Conservation (phyloP, 2,329 filamentous ascomycete species). For the Stagonosporopsis tanaceti region DNA sequence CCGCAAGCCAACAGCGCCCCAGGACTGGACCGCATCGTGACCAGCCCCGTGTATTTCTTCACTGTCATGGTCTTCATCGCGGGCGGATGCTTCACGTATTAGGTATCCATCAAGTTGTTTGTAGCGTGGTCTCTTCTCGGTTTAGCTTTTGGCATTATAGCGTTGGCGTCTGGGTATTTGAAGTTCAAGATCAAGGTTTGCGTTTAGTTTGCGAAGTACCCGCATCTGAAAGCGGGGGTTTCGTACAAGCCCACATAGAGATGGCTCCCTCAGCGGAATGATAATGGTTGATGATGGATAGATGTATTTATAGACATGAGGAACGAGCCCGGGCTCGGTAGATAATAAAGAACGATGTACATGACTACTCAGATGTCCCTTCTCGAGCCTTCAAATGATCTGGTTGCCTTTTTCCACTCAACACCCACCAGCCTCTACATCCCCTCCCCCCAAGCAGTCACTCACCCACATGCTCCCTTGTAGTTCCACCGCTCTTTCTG, state of each 20-base stretch:
- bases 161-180: slow-evolving; percentile 13
- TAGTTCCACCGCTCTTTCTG: too few species aligned
- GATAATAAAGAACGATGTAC: slow-evolving; percentile 10
- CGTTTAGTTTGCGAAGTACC: neutral
- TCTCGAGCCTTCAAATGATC: too few species aligned
- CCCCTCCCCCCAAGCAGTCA: too few species aligned
- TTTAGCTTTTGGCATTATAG: slow-evolving; percentile 9
- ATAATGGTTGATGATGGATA: slow-evolving; percentile 7
- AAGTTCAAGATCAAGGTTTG: slow-evolving; percentile 14
- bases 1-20: slow-evolving; percentile 12
- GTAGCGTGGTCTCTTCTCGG: neutral
- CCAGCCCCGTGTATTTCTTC: neutral
- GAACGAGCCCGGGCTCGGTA: slow-evolving; percentile 3
- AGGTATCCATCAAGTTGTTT: slow-evolving; percentile 3
- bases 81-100: neutral
- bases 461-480: too few species aligned
- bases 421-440: too few species aligned
- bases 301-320: slow-evolving; percentile 6
- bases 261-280: neutral
- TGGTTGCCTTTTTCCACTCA: neutral
- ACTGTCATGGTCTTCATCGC: neutral
- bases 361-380: neutral
- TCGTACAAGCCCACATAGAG: slow-evolving; percentile 6
- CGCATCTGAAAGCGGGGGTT: neutral
- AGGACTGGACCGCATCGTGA: neutral